phyloP scores from a whole-genome alignment of 768 basidiomycete genomes.

The Dentipellis fragilis region DNA sequence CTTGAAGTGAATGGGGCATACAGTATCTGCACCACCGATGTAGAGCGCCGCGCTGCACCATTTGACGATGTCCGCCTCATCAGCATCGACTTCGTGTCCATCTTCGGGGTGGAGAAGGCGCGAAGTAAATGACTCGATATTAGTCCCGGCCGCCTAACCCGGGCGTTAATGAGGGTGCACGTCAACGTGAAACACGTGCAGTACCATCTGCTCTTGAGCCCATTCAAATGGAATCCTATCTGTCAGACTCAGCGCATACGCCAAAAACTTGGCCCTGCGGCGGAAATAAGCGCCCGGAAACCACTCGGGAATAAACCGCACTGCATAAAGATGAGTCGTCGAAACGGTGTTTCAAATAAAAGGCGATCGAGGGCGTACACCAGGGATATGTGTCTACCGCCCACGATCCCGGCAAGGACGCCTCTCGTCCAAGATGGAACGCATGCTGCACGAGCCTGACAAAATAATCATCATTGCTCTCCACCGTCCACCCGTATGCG shows the following conservation, averaged over 20 bases:
- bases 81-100: neutral
- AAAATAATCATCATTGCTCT: neutral
- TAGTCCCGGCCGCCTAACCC: neutral
- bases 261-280: constrained; percentile 9
- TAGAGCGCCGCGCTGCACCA: constrained; percentile 5
- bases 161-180: constrained; percentile 6
- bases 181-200: neutral
- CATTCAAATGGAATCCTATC: constrained; percentile 15
- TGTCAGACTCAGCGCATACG: constrained; percentile 10
- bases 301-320: constrained; percentile 20
- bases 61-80: constrained; percentile 7
- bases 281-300: constrained; percentile 20
- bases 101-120: neutral
- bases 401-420: neutral
- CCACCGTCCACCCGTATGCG: neutral
- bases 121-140: neutral
- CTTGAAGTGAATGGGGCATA: neutral
- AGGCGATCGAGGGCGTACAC: constrained; percentile 13
- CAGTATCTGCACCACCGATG: neutral
- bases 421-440: neutral
- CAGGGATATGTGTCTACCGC: neutral
- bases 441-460: neutral
- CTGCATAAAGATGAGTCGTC: constrained; percentile 1
- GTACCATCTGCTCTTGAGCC: constrained; percentile 6
- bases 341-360: constrained; percentile 16